phyloP scores from a whole-genome alignment of 345 rosid genomes.

The Citrus inodora region DNA sequence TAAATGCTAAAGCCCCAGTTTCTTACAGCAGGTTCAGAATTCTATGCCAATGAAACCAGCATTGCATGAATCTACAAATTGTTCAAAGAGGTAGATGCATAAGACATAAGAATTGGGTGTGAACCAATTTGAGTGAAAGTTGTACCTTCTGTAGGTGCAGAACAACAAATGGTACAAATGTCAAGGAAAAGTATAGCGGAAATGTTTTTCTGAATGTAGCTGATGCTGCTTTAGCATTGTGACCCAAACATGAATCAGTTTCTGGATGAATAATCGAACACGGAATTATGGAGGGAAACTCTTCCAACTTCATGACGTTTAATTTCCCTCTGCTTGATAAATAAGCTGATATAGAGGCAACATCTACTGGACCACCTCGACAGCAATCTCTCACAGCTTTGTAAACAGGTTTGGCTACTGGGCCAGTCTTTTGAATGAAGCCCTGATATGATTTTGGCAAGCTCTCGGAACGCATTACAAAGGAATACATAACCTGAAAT shows the following conservation, averaged over 20 bases:
- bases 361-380: constrained; percentile 81
- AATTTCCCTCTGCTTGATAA: constrained; percentile 47
- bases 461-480: constrained; percentile 95
- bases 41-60: not conserved
- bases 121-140: constrained; percentile 18
- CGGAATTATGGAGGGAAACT: constrained; percentile 80
- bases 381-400: constrained; percentile 90
- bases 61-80: not conserved
- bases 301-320: constrained; percentile 55
- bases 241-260: constrained; percentile 69
- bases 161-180: constrained; percentile 95
- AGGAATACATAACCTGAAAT: constrained; percentile 80
- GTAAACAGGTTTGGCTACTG: constrained; percentile 83
- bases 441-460: constrained; percentile 92
- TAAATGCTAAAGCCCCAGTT: not conserved
- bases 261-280: constrained; percentile 89
- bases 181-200: constrained; percentile 94
- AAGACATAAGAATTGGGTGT: not conserved
- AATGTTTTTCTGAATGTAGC: constrained; percentile 95
- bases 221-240: constrained; percentile 81
- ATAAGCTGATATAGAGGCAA: constrained; percentile 68
- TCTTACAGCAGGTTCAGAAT: not conserved
- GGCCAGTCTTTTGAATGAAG: constrained; percentile 97
- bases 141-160: constrained; percentile 85
- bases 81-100: not conserved